Evolutionary conservation across 2,329 filamentous ascomycete species (phyloP).

Genomic region (Colletotrichum salicis): DNA sequence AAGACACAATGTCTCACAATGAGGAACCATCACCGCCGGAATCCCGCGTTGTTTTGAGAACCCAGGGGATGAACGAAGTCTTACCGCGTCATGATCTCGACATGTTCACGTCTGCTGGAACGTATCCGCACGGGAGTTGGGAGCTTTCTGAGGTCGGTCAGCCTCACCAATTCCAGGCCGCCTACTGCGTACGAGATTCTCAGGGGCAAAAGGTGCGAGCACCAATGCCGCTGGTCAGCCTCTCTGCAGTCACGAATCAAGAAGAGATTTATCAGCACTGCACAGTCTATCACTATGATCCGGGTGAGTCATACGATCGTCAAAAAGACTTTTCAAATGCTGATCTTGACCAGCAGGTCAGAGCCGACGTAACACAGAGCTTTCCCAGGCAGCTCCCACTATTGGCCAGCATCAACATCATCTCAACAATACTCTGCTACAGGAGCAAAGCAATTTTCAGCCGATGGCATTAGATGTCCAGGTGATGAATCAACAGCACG

Average conservation of each 20-base stretch:
- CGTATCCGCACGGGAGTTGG: slow-evolving; percentile 24
- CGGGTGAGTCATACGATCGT: slow-evolving; percentile 4
- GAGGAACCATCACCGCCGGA: slow-evolving; percentile 12
- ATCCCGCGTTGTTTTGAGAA: slow-evolving; percentile 6
- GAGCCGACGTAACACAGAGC: slow-evolving; percentile 17
- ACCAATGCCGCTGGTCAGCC: slow-evolving; percentile 26
- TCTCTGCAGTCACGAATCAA: slow-evolving; percentile 27
- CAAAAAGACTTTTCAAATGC: not conserved
- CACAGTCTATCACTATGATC: slow-evolving; percentile 30
- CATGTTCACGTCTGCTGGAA: slow-evolving; percentile 1
- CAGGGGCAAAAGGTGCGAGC: slow-evolving; percentile 25
- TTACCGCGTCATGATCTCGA: slow-evolving; percentile 28
- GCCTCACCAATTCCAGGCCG: slow-evolving; percentile 28
- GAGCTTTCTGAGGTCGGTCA: slow-evolving; percentile 19
- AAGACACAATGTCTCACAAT: slow-evolving; percentile 7
- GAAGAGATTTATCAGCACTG: slow-evolving; percentile 32
- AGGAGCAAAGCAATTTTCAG: not conserved
- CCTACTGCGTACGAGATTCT: slow-evolving; percentile 23
- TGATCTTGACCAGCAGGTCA: slow-evolving; percentile 21
- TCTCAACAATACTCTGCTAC: not conserved
- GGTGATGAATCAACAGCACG: not conserved
- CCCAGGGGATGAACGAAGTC: slow-evolving; percentile 28
- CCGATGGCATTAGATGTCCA: not conserved
- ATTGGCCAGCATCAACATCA: slow-evolving; percentile 5
- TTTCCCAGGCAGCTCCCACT: not conserved